These are phyloP conservation scores for Trichosporon sp. DNA, from an alignment of 1,284 basidiomycete genomes.

Conservation along the genomic window DNA sequence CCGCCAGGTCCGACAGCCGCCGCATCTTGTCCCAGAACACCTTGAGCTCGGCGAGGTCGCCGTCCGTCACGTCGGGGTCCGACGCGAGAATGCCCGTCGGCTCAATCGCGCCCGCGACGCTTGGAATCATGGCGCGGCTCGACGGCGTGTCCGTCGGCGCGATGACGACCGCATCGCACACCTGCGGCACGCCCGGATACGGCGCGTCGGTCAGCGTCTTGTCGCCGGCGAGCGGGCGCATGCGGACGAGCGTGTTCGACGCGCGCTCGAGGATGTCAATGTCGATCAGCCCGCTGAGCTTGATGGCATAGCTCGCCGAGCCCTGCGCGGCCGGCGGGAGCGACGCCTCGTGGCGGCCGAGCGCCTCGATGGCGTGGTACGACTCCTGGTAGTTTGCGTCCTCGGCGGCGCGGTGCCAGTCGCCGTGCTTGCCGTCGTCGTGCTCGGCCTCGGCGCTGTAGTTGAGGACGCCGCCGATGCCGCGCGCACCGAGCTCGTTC, in stretches of 20 bases:
- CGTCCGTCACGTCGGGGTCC: constrained; percentile 40
- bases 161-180: constrained; percentile 34
- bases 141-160: constrained; percentile 18
- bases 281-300: constrained; percentile 55
- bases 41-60: constrained; percentile 60
- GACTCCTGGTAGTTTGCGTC: constrained; percentile 43
- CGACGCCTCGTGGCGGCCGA: constrained; percentile 69
- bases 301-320: constrained; percentile 75
- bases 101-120: constrained; percentile 31
- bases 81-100: constrained; percentile 29
- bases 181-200: constrained; percentile 61
- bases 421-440: constrained; percentile 27
- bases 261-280: constrained; percentile 46
- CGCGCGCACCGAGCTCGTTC: constrained; percentile 58
- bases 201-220: constrained; percentile 46
- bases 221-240: constrained; percentile 30
- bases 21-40: constrained; percentile 61
- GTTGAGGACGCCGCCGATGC: constrained; percentile 73
- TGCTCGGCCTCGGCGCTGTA: constrained; percentile 82
- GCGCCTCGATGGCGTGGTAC: constrained; percentile 65
- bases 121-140: constrained; percentile 24
- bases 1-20: constrained; percentile 60
- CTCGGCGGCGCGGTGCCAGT: constrained; percentile 8
- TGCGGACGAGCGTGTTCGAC: constrained; percentile 46
- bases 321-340: constrained; percentile 39